phyloP scores from a whole-genome alignment of 208 protist genomes.

The Trypanosoma boissoni region DNA sequence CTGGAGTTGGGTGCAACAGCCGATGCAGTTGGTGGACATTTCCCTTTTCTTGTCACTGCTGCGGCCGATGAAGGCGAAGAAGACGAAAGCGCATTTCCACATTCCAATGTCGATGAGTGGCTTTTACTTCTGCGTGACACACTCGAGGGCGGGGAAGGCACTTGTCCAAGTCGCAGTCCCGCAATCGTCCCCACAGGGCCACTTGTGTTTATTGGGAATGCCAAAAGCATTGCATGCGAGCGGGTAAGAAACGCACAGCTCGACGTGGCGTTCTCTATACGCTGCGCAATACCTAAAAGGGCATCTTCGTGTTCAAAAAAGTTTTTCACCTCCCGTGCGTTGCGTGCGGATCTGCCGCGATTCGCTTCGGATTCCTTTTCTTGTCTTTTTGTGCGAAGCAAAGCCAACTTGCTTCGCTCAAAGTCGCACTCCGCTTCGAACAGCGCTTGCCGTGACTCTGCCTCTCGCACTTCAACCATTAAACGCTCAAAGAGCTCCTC shows the following conservation, averaged over 20 bases:
- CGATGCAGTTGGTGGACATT: not conserved
- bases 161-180: constrained; percentile 58
- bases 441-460: not conserved
- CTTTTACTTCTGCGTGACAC: too few relatives aligned
- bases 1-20: constrained; percentile 2
- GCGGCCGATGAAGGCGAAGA: too few relatives aligned
- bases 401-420: not conserved
- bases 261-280: constrained; percentile 13
- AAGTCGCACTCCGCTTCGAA: not conserved
- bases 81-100: too few relatives aligned
- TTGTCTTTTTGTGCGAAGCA: not conserved
- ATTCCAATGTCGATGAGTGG: too few relatives aligned
- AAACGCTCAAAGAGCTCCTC: constrained; percentile 14
- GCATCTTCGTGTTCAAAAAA: constrained; percentile 41
- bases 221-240: constrained; percentile 34
- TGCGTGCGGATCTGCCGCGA: not conserved
- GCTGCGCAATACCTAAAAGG: not conserved
- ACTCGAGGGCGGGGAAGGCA: too few relatives aligned
- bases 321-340: constrained; percentile 30
- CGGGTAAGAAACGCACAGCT: constrained; percentile 27
- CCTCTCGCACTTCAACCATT: constrained; percentile 13
- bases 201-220: constrained; percentile 52
- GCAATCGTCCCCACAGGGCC: constrained; percentile 53
- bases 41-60: not conserved
- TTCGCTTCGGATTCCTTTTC: not conserved